Base-by-base conservation (phyloP, 2,329 filamentous ascomycete genomes). In the Apiospora saccharicola region DNA sequence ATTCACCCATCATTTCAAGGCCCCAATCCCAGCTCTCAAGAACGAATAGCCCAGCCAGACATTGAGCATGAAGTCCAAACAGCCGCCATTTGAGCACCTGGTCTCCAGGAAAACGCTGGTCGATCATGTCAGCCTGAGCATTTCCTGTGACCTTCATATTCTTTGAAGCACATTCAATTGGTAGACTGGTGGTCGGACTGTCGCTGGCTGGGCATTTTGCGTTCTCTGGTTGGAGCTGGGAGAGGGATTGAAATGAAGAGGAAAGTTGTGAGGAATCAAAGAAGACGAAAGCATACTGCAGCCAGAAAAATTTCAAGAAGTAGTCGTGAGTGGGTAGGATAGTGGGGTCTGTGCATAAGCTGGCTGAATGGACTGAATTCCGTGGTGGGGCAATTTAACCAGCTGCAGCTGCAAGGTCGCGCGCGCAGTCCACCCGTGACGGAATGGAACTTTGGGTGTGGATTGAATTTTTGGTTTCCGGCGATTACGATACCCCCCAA, bases 291-390 rank as follows among this genome's bases (percentile, higher is more conserved):
- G 49, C 44, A 51, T 70, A 19, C 34, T 19, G 34, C 53, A 61
- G 57, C 51, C 70, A 69, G 51, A 73, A 73, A 73, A 72, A 68
- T 68, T 67, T 37, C 37, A 67, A 57, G 34, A 64, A 64, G 57
- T 64, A 64, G 34, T 64, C 57, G 34, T 30, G 16, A 30, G 10
- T n/a, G 57, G 30, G 57, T 13, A 41, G 49, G 47, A 68, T n/a
- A 67, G 61, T 61, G 67, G 70, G 71, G 70, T 70, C 73, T 30
- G 71, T 71, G 71, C 73, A 53, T 30, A 71, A 73, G 71, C 71
- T 72, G 37, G 51, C 43, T 30, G n/a, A 64, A 61, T 64, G 30
- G 57, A 41, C 57, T 41, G 57, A 64, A 64, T 64, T 64, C 57
- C 37, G n/a, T 44, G 67, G 51, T 72, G 67, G 47, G 71, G 71